These are phyloP conservation scores for Isatis tinctoria DNA, from an alignment of 345 rosid genomes.

Conservation along the genomic window DNA sequence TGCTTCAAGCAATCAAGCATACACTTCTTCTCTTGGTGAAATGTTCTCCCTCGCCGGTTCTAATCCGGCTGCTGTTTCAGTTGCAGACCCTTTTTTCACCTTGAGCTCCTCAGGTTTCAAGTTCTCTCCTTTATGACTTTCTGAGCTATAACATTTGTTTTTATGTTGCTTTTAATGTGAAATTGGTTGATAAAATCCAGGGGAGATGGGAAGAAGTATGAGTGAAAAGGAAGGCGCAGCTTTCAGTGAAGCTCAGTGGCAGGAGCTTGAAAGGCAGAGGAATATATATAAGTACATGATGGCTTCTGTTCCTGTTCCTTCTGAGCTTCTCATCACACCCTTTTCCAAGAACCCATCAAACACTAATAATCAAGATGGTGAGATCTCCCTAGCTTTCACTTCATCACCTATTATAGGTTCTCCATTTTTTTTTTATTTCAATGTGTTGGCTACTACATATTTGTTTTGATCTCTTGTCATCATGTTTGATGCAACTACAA, in stretches of 20 bases:
- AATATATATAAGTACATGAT: constrained; percentile 69
- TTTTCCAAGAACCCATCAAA: constrained; percentile 14
- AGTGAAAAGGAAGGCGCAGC: constrained; percentile 43
- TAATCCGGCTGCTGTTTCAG: constrained; percentile 31
- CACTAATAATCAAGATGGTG: constrained; percentile 19
- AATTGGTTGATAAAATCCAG: constrained; percentile 20
- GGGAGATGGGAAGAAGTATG: constrained; percentile 44
- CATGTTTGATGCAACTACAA: background rate
- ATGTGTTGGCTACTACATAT: constrained; percentile 34
- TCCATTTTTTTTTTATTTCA: constrained; percentile 8
- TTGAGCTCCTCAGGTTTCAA: constrained; percentile 42
- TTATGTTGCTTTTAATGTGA: background rate
- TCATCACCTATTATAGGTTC: background rate
- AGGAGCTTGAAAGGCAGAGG: constrained; percentile 80
- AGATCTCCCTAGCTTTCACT: background rate
- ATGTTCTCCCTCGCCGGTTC: constrained; percentile 42
- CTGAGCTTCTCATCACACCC: constrained; percentile 49
- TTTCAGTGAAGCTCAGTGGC: constrained; percentile 76
- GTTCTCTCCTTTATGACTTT: constrained; percentile 17
- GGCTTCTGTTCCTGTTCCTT: constrained; percentile 78
- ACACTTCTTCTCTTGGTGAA: constrained; percentile 19
- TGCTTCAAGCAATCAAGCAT: constrained; percentile 40
- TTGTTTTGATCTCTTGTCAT: background rate
- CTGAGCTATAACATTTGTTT: background rate
- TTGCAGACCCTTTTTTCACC: constrained; percentile 35